Base-by-base conservation (phyloP, 225 moss, liverwort and hornwort species). In the Lunularia cruciata region DNA sequence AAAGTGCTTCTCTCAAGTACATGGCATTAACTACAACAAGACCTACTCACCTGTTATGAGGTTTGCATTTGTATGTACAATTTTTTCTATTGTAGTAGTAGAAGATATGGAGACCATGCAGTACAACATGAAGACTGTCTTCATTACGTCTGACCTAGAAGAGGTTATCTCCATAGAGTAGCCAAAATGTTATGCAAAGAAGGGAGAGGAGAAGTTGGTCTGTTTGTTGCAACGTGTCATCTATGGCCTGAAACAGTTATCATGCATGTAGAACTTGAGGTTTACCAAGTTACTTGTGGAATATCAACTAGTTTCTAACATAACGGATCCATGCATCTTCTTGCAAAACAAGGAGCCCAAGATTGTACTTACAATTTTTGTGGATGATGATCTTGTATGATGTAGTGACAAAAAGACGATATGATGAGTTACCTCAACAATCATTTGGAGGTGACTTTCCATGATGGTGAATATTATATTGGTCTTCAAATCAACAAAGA, bases 231-330 rank as follows among this genome's bases (percentile, higher is more conserved):
- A 31, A 20, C 34, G 32, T 1, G 46, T 7, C 14, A 16, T 75
- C 8, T 68, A 75, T 39, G 75, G 75, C 2, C 47, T 75, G 16
- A 75, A 68, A 34, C 48, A 68, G 22, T 10, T 20, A 0, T 22
- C n/a, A 0, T 19, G 25, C 8, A 30, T 33, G 0, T 75, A 31
- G 68, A 46, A 68, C 16, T 10, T 19, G 4, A 42, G 0, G 0
- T 67, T 75, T 18, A 57, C 31, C 6, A 46, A 16, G 0, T 68
- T 67, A 15, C 31, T 68, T 0, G 3, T 20, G 5, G 25, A 34
- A 1, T 59, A 43, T 25, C 31, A 55, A 0, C 33, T 74, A 1
- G 18, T 5, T 0, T 15, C 19, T 1, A 38, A 1, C 2, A 3
- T 5, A 19, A n/a, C 75, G 1, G 47, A 68, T 35, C 45, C 57